Base-by-base conservation (phyloP, 345 rosid species). In the Pistacia atlantica region DNA sequence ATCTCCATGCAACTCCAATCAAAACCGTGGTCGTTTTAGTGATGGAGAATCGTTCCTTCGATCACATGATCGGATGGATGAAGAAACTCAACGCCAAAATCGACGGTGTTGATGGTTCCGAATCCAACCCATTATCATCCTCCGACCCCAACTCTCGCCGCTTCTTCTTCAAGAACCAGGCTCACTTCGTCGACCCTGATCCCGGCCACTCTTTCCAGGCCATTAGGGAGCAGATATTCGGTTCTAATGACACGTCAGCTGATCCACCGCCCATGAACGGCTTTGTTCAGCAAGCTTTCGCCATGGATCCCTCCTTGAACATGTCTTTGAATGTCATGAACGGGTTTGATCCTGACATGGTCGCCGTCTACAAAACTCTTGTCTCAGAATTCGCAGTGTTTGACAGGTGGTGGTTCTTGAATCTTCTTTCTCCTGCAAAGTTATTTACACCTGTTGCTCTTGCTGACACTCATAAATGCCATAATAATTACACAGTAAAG, bases 21-120 rank as follows among this genome's bases (percentile, higher is more conserved):
- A 87, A 89, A 77, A 92, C 91, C 33, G 75, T 95, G 0, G 97
- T 95, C 3, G 91, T 93, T 1, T 69, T 95, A 0, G 98, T 95
- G 22, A 95, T 93, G 99, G 99, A 95, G 74, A 95, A 95, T 78
- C 82, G 99, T 64, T 95, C 99, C 0, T 93, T 95, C 65, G 99
- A 95, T 71, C 99, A 93, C 88, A 95, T 93, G 98, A 84, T 95
- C 4, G 99, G 99, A 0, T 93, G 99, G 99, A 92, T 95, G 99
- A 95, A 93, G 84, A 90, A 86, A 71, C 79, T 92, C 71, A 92
- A 93, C 89, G 92, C 96, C 1, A 88, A 90, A 35, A 95, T 95
- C 90, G 78, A 93, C 82, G 97, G 98, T 1, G 97, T 92, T 0
- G 88, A 92, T 68, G 98, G 95, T 16, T 80, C 91, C 1, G 88